Evolutionary conservation across 306 rosid species (phyloP).

Genomic region (Arachis hypogaea): DNA sequence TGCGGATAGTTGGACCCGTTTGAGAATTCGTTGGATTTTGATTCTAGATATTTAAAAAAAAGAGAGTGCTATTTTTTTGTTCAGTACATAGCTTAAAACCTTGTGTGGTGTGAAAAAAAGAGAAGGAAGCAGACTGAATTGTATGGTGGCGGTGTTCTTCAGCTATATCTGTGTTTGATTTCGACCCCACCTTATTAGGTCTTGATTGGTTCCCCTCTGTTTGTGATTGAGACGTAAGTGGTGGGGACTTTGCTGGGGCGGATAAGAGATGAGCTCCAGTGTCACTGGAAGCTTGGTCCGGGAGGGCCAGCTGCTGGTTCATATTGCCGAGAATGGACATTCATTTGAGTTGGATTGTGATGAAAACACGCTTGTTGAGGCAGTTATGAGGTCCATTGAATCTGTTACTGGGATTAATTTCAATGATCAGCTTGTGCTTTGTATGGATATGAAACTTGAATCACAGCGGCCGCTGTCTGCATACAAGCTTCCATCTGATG

Average conservation of each 20-base stretch:
- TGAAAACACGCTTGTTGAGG: slow-evolving; percentile 72
- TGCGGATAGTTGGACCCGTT: slow-evolving; percentile 33
- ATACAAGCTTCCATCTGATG: slow-evolving; percentile 89
- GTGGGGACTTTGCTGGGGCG: slow-evolving; percentile 38
- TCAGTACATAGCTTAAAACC: not conserved
- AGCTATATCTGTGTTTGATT: slow-evolving; percentile 40
- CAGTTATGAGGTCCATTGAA: slow-evolving; percentile 69
- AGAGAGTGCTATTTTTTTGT: not conserved
- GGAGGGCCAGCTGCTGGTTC: slow-evolving; percentile 73
- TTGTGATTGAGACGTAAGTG: slow-evolving; percentile 39
- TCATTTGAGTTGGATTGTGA: slow-evolving; percentile 72
- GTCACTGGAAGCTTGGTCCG: slow-evolving; percentile 52
- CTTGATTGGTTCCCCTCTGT: slow-evolving; percentile 30
- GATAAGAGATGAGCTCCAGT: slow-evolving; percentile 73
- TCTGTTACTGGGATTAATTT: slow-evolving; percentile 54
- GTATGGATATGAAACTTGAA: slow-evolving; percentile 78
- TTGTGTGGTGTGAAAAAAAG: slow-evolving; percentile 8
- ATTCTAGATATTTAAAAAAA: slow-evolving; percentile 12
- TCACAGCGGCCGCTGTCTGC: slow-evolving; percentile 68
- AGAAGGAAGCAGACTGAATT: slow-evolving; percentile 28
- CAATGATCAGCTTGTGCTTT: slow-evolving; percentile 84
- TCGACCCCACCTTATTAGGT: slow-evolving; percentile 21
- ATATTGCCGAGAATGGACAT: slow-evolving; percentile 91
- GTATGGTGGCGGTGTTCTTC: slow-evolving; percentile 39
- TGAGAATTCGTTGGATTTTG: slow-evolving; percentile 33